Evolutionary conservation across 139 green algal genomes (phyloP).

Genomic region (Volvox reticuliferus): DNA sequence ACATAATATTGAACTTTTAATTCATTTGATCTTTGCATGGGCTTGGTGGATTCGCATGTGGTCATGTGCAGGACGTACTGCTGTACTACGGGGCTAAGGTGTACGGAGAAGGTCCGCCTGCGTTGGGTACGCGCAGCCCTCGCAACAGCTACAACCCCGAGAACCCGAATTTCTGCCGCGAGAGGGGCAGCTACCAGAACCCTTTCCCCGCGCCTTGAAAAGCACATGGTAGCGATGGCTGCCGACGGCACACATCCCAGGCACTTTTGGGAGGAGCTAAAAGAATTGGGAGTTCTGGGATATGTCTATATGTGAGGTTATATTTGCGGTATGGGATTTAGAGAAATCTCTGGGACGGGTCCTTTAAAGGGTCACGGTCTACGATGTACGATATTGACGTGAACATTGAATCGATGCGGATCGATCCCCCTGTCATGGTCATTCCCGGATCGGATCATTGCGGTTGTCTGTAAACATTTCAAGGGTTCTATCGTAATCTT

Average conservation of each 20-base stretch:
- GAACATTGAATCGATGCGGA: no score
- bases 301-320: not conserved
- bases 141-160: constrained; percentile 88
- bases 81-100: constrained; percentile 91
- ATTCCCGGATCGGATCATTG: no score
- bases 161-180: constrained; percentile 36
- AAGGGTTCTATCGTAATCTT: no score
- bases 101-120: constrained; percentile 80
- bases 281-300: not conserved
- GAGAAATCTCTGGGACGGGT: no score
- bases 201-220: constrained; percentile 50
- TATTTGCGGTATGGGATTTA: not conserved
- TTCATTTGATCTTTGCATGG: no score
- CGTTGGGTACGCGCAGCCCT: constrained; percentile 80
- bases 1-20: no score
- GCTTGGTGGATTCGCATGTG: no score
- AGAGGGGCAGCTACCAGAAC: constrained; percentile 59
- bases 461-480: no score
- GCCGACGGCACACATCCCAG: no score
- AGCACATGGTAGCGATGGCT: not conserved
- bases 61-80: constrained; percentile 63
- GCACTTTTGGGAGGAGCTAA: not conserved
- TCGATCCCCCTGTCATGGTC: no score
- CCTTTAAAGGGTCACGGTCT: no score
- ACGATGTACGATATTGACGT: no score